Conservation (phyloP, 1,284 basidiomycete genomes). For the Fomitopsis schrenkii region DNA sequence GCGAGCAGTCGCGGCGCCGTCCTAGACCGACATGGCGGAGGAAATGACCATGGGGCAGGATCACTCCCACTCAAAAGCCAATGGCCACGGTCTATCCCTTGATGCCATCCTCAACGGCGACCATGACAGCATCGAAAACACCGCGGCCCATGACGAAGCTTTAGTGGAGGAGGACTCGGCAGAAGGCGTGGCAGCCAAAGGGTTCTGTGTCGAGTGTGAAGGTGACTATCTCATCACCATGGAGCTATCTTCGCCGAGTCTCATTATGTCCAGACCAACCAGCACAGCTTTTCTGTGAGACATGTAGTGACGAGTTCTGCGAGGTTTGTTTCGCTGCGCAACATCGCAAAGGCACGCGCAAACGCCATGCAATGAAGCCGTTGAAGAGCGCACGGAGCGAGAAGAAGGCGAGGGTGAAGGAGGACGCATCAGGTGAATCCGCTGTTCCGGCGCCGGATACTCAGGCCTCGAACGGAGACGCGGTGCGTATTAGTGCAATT, state of each 20-base stretch:
- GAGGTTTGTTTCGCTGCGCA: conserved; percentile 80
- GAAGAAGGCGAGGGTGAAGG: conserved; percentile 23
- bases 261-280: conserved; percentile 60
- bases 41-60: neutral
- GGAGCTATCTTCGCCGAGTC: neutral
- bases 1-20: neutral
- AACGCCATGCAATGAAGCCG: conserved; percentile 54
- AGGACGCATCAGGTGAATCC: conserved; percentile 15
- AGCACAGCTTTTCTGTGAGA: conserved; percentile 65
- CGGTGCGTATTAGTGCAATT: conserved; percentile 15
- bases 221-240: conserved; percentile 38
- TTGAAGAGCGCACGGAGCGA: conserved; percentile 27
- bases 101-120: conserved; percentile 61
- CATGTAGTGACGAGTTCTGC: conserved; percentile 69
- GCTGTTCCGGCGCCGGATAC: conserved; percentile 4
- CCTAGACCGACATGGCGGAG: neutral
- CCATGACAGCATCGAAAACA: conserved; percentile 57
- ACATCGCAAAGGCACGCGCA: conserved; percentile 75
- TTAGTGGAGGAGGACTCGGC: conserved; percentile 65
- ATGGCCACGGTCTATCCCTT: conserved; percentile 46
- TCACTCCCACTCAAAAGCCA: neutral
- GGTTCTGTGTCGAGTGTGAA: conserved; percentile 80
- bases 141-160: conserved; percentile 34
- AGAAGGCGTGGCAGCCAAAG: conserved; percentile 48
- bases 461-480: conserved; percentile 17